Evolutionary conservation across 345 rosid species (phyloP).

Genomic region (Gossypium mustelinum): DNA sequence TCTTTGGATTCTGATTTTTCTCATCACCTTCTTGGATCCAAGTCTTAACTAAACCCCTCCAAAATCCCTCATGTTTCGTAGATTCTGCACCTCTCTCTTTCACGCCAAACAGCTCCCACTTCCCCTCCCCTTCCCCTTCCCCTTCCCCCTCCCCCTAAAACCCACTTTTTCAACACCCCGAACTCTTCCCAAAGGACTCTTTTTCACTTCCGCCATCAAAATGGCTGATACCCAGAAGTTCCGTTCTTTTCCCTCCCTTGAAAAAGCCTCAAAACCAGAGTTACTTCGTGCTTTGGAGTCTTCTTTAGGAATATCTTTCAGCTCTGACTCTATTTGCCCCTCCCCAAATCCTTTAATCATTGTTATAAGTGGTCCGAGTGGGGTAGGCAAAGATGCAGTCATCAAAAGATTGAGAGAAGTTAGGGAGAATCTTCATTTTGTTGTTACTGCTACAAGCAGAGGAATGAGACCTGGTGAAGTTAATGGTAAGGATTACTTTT

Average conservation of each 20-base stretch:
- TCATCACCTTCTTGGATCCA: conserved; percentile 4
- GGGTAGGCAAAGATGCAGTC: conserved; percentile 93
- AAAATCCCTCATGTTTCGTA: conserved; percentile 41
- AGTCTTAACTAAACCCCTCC: neutral
- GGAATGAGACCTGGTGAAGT: conserved; percentile 72
- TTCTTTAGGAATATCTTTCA: conserved; percentile 54
- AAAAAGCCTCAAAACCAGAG: conserved; percentile 51
- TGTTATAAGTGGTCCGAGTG: conserved; percentile 86
- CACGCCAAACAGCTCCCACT: conserved; percentile 19
- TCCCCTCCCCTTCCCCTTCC: conserved; percentile 2
- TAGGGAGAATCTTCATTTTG: conserved; percentile 60
- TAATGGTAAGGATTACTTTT: conserved; percentile 76
- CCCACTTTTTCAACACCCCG: conserved; percentile 18
- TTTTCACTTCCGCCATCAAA: conserved; percentile 34
- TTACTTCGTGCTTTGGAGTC: conserved; percentile 67
- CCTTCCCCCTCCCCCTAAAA: conserved; percentile 16
- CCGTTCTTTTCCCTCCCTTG: conserved; percentile 31
- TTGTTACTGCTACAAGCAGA: conserved; percentile 83
- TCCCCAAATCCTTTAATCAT: conserved; percentile 58
- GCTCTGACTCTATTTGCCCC: conserved; percentile 37
- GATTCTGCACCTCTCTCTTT: conserved; percentile 36
- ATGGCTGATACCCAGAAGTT: conserved; percentile 52
- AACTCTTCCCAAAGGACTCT: conserved; percentile 11
- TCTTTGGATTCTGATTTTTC: neutral
- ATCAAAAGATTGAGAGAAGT: conserved; percentile 59